These are phyloP conservation scores for Ballota nigra DNA, from an alignment of 257 asterid species.

Conservation along the genomic window DNA sequence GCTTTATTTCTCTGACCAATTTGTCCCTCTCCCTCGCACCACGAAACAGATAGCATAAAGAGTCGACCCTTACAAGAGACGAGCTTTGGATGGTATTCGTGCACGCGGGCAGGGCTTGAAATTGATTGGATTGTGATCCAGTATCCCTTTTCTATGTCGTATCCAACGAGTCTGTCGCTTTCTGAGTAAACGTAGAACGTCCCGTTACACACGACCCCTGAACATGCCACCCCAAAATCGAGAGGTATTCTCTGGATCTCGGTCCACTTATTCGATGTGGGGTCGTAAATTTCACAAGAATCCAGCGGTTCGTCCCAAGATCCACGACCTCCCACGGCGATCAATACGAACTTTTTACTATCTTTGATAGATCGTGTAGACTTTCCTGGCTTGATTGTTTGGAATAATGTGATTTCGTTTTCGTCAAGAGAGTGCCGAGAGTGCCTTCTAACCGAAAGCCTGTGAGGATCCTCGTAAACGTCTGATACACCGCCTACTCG, in stretches of 20 bases:
- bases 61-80: constrained; percentile 60
- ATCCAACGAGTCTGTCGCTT: constrained; percentile 69
- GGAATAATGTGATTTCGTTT: constrained; percentile 43
- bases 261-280: constrained; percentile 76
- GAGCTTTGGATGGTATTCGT: constrained; percentile 82
- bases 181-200: constrained; percentile 84
- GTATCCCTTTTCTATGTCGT: constrained; percentile 74
- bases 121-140: constrained; percentile 71
- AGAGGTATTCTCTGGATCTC: constrained; percentile 78
- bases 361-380: constrained; percentile 36
- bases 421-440: constrained; percentile 62
- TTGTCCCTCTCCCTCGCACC: constrained; percentile 98
- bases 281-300: constrained; percentile 83
- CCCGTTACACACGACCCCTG: constrained; percentile 70
- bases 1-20: constrained; percentile 96
- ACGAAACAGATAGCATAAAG: constrained; percentile 79
- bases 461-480: constrained; percentile 96
- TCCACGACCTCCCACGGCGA: constrained; percentile 94
- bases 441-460: constrained; percentile 82
- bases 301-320: constrained; percentile 87
- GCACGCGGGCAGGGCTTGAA: constrained; percentile 79
- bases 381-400: constrained; percentile 39
- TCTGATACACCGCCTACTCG: constrained; percentile 73
- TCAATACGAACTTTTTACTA: constrained; percentile 49
- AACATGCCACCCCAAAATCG: constrained; percentile 81